These are phyloP conservation scores for Aspergillus sp. DNA, from an alignment of 2,329 filamentous ascomycete genomes.

Conservation along the genomic window DNA sequence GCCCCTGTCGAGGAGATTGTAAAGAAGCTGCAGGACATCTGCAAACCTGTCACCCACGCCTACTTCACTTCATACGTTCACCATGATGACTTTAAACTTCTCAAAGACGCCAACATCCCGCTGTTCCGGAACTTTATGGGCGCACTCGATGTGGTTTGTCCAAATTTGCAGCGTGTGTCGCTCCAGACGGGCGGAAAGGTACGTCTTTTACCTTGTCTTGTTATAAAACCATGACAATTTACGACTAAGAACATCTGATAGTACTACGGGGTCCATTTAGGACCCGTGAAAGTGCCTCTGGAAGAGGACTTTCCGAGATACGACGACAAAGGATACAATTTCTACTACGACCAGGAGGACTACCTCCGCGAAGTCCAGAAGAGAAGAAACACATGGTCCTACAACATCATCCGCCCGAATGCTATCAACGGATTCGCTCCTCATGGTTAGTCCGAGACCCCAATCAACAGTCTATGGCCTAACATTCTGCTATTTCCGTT, in stretches of 20 bases:
- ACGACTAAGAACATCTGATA: constrained; percentile 1
- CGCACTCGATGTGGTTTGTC: constrained; percentile 22
- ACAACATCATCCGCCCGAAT: constrained; percentile 29
- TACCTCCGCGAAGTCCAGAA: constrained; percentile 16
- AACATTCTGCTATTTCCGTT: not conserved
- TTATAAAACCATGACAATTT: not conserved
- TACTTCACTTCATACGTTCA: constrained; percentile 37
- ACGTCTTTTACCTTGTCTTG: not conserved
- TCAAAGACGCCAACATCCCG: constrained; percentile 25
- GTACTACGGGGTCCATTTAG: constrained; percentile 30
- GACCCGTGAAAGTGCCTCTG: constrained; percentile 21
- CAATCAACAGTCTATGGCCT: not conserved
- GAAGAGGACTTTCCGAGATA: constrained; percentile 21
- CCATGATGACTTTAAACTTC: constrained; percentile 25
- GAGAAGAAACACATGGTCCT: constrained; percentile 21
- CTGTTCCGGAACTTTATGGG: constrained; percentile 35
- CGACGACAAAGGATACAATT: constrained; percentile 18
- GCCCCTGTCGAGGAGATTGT: constrained; percentile 16
- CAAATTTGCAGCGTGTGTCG: constrained; percentile 22
- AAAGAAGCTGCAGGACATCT: constrained; percentile 16
- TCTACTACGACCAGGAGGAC: constrained; percentile 26
- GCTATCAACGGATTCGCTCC: constrained; percentile 30
- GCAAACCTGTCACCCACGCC: constrained; percentile 31
- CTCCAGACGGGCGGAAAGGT: constrained; percentile 34
- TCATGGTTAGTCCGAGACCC: constrained; percentile 14